These are phyloP conservation scores for Cutaneotrichosporon mucoides DNA, from an alignment of 1,284 basidiomycete species.

Conservation along the genomic window DNA sequence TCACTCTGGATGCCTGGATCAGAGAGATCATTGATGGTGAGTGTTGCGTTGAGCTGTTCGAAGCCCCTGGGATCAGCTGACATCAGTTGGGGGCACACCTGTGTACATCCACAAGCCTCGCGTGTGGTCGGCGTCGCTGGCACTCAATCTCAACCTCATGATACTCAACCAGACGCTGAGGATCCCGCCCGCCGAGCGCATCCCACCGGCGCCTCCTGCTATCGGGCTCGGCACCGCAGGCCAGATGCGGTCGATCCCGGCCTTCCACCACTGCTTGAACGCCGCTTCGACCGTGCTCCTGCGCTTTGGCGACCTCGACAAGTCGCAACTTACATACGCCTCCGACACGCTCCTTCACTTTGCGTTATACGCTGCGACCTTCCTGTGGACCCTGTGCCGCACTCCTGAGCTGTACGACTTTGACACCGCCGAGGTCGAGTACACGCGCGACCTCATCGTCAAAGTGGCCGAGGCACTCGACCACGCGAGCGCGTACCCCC, in stretches of 20 bases:
- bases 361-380: conserved; percentile 37
- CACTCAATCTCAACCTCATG: conserved; percentile 36
- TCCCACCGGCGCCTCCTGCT: conserved; percentile 19
- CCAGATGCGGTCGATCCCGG: conserved; percentile 28
- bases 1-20: conserved; percentile 34
- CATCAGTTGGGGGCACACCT: conserved; percentile 24
- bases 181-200: conserved; percentile 28
- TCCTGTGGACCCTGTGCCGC: conserved; percentile 30
- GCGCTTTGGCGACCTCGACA: conserved; percentile 29
- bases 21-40: conserved; percentile 35
- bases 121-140: conserved; percentile 31
- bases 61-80: too few species aligned
- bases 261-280: conserved; percentile 35
- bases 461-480: conserved; percentile 31
- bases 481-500: conserved; percentile 26
- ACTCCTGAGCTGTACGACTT: conserved; percentile 33
- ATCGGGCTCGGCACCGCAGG: conserved; percentile 3
- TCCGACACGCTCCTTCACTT: conserved; percentile 41
- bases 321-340: conserved; percentile 31
- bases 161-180: conserved; percentile 37
- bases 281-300: conserved; percentile 32
- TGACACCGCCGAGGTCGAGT: conserved; percentile 30
- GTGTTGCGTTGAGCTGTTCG: too few species aligned
- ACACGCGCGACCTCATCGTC: conserved; percentile 32
- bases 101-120: conserved; percentile 32